Evolutionary conservation across 2,329 filamentous ascomycete species (phyloP).

Genomic region (Colletotrichum sansevieriae): DNA sequence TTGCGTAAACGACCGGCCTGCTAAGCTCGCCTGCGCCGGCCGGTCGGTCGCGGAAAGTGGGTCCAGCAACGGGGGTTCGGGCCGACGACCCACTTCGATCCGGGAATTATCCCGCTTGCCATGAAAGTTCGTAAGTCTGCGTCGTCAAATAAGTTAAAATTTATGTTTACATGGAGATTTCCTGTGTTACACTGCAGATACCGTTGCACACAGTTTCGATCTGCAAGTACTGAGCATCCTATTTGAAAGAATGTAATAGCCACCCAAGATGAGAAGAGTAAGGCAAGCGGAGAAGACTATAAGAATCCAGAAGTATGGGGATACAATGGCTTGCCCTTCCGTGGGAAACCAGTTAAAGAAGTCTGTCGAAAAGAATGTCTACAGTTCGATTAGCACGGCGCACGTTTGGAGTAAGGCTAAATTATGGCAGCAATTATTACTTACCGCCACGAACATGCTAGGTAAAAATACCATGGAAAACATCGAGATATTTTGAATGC

Average conservation of each 20-base stretch:
- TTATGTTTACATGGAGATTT: no score
- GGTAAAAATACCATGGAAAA: constrained; percentile 51
- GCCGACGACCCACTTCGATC: neutral
- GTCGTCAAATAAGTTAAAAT: no score
- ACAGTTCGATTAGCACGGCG: neutral
- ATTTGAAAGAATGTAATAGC: neutral
- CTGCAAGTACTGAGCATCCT: no score
- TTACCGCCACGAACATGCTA: constrained; percentile 49
- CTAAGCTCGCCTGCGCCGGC: neutral
- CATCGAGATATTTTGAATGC: constrained; percentile 49
- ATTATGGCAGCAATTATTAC: neutral
- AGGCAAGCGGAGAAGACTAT: neutral
- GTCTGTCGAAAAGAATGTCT: constrained; percentile 47
- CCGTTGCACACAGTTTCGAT: no score
- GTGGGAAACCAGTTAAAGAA: constrained; percentile 46
- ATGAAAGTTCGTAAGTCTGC: no score
- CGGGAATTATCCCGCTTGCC: no score
- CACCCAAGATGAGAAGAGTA: neutral
- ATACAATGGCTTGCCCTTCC: constrained; percentile 34
- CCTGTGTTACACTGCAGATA: no score
- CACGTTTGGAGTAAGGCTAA: no score
- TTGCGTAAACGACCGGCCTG: neutral
- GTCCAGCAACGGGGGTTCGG: neutral
- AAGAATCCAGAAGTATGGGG: constrained; percentile 44
- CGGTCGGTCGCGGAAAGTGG: neutral